phyloP scores from a whole-genome alignment of 169 alveolate genomes.

The Eimeria acervulina region DNA sequence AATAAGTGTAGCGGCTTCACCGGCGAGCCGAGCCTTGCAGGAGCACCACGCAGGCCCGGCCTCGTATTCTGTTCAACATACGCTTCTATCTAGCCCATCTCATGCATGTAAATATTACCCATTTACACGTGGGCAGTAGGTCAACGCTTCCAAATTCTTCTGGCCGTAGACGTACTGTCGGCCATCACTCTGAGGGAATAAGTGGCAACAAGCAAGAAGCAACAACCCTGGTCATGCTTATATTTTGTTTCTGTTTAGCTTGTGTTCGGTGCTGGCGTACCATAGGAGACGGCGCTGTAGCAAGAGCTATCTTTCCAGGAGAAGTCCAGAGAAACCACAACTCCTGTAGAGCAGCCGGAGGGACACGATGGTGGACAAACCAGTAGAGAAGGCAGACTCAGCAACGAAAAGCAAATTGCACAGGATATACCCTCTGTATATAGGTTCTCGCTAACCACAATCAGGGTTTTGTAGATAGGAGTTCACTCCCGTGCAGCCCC shows the following conservation, averaged over 20 bases:
- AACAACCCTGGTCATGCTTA: not conserved
- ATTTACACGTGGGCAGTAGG: not conserved
- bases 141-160: not conserved
- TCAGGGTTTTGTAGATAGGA: not conserved
- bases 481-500: not conserved
- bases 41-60: not conserved
- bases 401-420: not conserved
- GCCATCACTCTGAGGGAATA: not conserved
- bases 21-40: not conserved
- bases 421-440: not conserved
- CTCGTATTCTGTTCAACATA: not conserved
- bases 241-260: not conserved
- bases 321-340: not conserved
- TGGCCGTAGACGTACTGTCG: not conserved
- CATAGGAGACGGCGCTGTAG: not conserved
- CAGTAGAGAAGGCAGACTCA: not conserved
- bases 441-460: not conserved
- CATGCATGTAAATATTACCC: not conserved
- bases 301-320: not conserved
- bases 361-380: not conserved
- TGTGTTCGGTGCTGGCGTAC: not conserved
- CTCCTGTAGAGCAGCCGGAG: not conserved
- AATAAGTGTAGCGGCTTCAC: not conserved
- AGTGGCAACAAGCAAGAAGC: not conserved
- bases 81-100: not conserved